Evolutionary conservation across 2,329 filamentous ascomycete species (phyloP), one percentile per base, ranked within the genome.

Genomic region (Grosmannia serpens): DNA sequence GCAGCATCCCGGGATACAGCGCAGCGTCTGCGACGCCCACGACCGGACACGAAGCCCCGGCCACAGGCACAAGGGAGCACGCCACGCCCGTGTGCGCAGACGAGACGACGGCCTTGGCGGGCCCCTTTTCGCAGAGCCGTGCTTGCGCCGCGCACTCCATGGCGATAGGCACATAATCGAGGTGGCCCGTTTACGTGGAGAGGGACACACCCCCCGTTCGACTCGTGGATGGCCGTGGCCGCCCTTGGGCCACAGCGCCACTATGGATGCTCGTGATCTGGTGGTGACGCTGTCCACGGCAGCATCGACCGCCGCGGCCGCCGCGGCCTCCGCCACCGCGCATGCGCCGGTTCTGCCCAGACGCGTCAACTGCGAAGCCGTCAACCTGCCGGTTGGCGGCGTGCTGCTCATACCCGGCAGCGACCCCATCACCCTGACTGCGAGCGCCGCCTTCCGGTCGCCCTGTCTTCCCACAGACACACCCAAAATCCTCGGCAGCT

Each of bases 361-460:
- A 27, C 58, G 41, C 31, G 27, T 50, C 47, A 47, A 49, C 56
- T 78, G 75, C 68, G 70, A 72, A 35, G 71, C 73, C 50, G 70
- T 71, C 58, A 69, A 73, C 58, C 68, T 80, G 35, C 74, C 77
- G 4, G 71, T 72, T 56, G 70, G 70, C 59, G 77, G 75, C 56
- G 67, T 78, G 53, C 67, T 81, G 63, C 75, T 78, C 60, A 68
- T 87, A 59, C 71, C 73, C 58, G 73, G 76, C 62, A 77, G 75
- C 63, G 75, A 79, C 58, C 74, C 78, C 63, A 75, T 86, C 65
- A 85, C 80, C 51, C 76, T 89, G 64, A 77, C 79, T 53, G 72
- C 77, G 60, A 75, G 81, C 61, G 81, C 81, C 64, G 70, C 85
- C 62, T 88, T 84, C 71, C 77, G 77, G 38, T 82, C 82, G 11